These are phyloP conservation scores for Beauveria sp. DNA, from an alignment of 2,329 filamentous ascomycete genomes.

Conservation along the genomic window DNA sequence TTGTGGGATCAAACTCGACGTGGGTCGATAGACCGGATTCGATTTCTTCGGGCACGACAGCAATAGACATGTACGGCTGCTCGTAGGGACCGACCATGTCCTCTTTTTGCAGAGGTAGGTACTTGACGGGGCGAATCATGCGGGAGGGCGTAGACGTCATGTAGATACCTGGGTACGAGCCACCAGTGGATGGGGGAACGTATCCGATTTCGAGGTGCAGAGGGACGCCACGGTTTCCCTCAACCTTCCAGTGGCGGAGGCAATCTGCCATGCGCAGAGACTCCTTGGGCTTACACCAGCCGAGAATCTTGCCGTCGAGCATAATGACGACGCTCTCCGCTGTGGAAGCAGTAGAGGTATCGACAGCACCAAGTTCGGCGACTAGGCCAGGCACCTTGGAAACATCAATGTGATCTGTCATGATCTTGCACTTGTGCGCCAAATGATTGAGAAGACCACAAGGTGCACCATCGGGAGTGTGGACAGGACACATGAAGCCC, in stretches of 20 bases:
- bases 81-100: slow-evolving; percentile 91
- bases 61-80: slow-evolving; percentile 97
- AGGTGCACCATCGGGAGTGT: slow-evolving; percentile 92
- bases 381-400: slow-evolving; percentile 68
- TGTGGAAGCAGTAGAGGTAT: slow-evolving; percentile 67
- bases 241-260: slow-evolving; percentile 90
- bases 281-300: slow-evolving; percentile 82
- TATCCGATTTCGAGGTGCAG: slow-evolving; percentile 84
- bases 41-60: slow-evolving; percentile 80
- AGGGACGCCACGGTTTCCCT: slow-evolving; percentile 73
- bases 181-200: slow-evolving; percentile 77
- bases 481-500: slow-evolving; percentile 95
- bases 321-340: slow-evolving; percentile 83
- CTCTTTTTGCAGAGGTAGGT: slow-evolving; percentile 74
- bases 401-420: slow-evolving; percentile 66
- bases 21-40: slow-evolving; percentile 85
- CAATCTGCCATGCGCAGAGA: slow-evolving; percentile 77
- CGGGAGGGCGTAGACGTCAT: slow-evolving; percentile 79
- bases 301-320: slow-evolving; percentile 81
- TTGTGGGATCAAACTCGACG: slow-evolving; percentile 88
- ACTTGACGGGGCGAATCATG: slow-evolving; percentile 89
- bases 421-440: slow-evolving; percentile 87
- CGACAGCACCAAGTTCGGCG: slow-evolving; percentile 70
- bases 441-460: slow-evolving; percentile 94
- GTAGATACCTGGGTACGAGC: slow-evolving; percentile 94